A percentile compares a stretch with the other conserved stretches of the same genome.
Conservation (phyloP, 2,329 filamentous ascomycete genomes). For the Xylariomycetidae sp. region DNA sequence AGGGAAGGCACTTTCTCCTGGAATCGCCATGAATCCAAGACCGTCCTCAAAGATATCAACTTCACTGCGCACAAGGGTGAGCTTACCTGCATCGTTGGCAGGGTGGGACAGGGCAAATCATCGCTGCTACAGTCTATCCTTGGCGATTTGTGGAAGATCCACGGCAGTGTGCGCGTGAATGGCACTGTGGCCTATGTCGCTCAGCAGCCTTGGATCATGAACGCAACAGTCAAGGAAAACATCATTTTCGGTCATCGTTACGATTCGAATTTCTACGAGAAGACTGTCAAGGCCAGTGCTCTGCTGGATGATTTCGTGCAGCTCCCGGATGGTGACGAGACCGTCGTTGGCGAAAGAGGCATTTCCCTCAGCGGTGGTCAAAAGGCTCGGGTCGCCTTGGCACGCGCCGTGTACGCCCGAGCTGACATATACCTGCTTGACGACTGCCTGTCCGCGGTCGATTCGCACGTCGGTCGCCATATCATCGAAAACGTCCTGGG, state of each 20-base stretch:
- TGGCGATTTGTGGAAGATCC: slow-evolving; percentile 85
- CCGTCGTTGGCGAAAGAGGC: slow-evolving; percentile 91
- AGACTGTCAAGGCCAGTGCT: slow-evolving; percentile 86
- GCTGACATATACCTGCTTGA: slow-evolving; percentile 96
- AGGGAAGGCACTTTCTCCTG: slow-evolving; percentile 87
- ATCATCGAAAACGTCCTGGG: slow-evolving; percentile 93
- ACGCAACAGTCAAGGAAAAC: slow-evolving; percentile 94
- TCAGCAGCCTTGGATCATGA: slow-evolving; percentile 94
- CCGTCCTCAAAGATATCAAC: slow-evolving; percentile 74
- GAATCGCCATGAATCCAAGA: slow-evolving; percentile 72
- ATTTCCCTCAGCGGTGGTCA: slow-evolving; percentile 95
- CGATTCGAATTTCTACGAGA: slow-evolving; percentile 90
- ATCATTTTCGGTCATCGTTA: slow-evolving; percentile 94
- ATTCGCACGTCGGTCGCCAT: slow-evolving; percentile 93
- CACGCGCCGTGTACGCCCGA: slow-evolving; percentile 89
- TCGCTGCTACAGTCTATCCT: slow-evolving; percentile 84
- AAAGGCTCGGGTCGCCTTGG: slow-evolving; percentile 87
- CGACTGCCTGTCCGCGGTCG: slow-evolving; percentile 92
- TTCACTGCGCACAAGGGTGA: slow-evolving; percentile 90
- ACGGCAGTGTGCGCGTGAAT: slow-evolving; percentile 75
- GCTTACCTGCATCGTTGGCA: slow-evolving; percentile 84
- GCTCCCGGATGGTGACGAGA: slow-evolving; percentile 92
- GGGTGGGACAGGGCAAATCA: slow-evolving; percentile 93
- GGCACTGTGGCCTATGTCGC: slow-evolving; percentile 86
- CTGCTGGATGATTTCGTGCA: slow-evolving; percentile 85